Base-by-base conservation (phyloP, 805 yeast genomes). In the Metschnikowia lachancei region DNA sequence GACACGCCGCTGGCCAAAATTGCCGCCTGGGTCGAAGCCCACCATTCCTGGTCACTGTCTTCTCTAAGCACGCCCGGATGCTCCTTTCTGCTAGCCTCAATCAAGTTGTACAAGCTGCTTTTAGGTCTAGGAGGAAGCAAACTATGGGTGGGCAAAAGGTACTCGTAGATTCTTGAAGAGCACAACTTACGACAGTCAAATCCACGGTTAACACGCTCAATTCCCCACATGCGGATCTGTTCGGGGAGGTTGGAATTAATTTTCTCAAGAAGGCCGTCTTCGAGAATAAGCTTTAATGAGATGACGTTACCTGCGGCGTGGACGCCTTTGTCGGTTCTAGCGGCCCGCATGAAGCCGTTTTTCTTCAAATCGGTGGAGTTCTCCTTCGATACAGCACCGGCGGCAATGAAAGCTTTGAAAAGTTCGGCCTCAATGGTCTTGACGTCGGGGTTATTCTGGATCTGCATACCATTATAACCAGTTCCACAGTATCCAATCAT, bases 221-320 rank as follows among this genome's bases (percentile, higher is more conserved):
- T 82, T 17, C 96, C 97, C 98, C 98, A 94, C 11, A 94, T 77
- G 53, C 96, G 76, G 54, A 94, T 88, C 51, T 87, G 91, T 8
- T 79, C 90, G 1, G 99, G 99, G 45, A 94, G 72, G 26, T 72
- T 63, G 2, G 73, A 66, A 65, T 94, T 94, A 66, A 94, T 84
- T 63, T 83, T 87, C 38, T 75, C 74, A 36, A 85, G 76, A 42
- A 89, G 77, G 12, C 75, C 80, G 58, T 91, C 96, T 61, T 89
- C 96, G 43, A 88, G 76, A 57, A 88, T 87, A 74, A 91, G 68
- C 63, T 91, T 91, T 56, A 86, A 72, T 13, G 95, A 85, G 36
- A 92, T 78, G 18, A 90, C 89, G 63, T 91, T 91, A 24, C 97
- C 97, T 2, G 97, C 96, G 11, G 98, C 97, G 67, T 91, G 98